phyloP scores from a whole-genome alignment of 2,329 filamentous ascomycete genomes.

The Talaromyces sp. region DNA sequence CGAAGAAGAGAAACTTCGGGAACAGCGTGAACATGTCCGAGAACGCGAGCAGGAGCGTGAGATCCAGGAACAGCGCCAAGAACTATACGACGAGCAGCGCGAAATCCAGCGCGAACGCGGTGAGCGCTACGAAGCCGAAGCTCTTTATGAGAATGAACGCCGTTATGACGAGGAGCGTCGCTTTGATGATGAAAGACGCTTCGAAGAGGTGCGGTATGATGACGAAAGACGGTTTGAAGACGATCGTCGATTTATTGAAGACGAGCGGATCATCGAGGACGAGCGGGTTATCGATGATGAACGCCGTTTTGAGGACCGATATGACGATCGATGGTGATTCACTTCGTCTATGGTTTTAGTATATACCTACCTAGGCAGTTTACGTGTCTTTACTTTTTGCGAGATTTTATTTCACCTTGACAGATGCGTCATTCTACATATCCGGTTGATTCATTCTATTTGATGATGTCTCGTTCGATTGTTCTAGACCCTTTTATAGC shows the following conservation, averaged over 20 bases:
- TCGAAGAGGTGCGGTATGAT: background rate
- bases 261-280: background rate
- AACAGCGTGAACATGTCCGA: slow-evolving; percentile 5
- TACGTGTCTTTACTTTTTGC: background rate
- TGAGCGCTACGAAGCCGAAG: background rate
- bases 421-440: background rate
- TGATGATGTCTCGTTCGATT: background rate
- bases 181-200: slow-evolving; percentile 5
- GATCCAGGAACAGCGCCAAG: slow-evolving; percentile 6
- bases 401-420: background rate
- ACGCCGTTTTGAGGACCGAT: background rate
- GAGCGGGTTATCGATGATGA: background rate
- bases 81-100: slow-evolving; percentile 11
- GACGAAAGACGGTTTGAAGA: background rate
- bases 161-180: slow-evolving; percentile 12
- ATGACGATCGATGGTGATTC: slow-evolving; percentile 14
- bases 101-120: slow-evolving; percentile 12
- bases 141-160: slow-evolving; percentile 9
- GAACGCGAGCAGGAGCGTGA: slow-evolving; percentile 9
- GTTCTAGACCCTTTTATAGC: background rate
- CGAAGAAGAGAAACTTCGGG: slow-evolving; percentile 5
- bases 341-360: background rate
- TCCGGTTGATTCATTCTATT: background rate
- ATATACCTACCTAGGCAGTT: background rate
- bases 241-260: background rate